Evolutionary conservation across 352 stramenopile genomes (phyloP).

Genomic region (Globisporangium perplexum): DNA sequence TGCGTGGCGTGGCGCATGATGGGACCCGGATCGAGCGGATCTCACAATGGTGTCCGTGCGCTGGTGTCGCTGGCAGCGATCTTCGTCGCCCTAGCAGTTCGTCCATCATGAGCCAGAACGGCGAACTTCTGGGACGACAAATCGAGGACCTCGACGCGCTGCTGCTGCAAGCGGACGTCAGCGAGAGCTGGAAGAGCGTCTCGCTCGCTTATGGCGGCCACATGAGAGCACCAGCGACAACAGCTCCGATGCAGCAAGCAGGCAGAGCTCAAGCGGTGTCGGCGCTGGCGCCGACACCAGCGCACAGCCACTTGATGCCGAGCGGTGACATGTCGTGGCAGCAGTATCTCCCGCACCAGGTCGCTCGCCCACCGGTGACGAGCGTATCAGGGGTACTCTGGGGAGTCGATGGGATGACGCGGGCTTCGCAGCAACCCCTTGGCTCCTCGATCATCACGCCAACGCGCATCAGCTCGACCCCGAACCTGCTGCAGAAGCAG

Average conservation of each 20-base stretch:
- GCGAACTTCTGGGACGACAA: too few species aligned
- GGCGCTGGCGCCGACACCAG: too few species aligned
- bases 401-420: constrained; percentile 16
- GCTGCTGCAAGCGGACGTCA: constrained; percentile 53
- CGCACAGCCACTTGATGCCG: too few species aligned
- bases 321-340: too few species aligned
- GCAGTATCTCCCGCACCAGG: constrained; percentile 12
- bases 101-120: too few species aligned
- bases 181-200: constrained; percentile 69
- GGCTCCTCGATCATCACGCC: constrained; percentile 19
- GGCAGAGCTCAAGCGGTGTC: not conserved
- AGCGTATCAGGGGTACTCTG: constrained; percentile 39
- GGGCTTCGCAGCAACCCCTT: constrained; percentile 17
- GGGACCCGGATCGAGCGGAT: too few species aligned
- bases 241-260: not conserved
- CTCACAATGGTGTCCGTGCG: too few species aligned
- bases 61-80: too few species aligned
- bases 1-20: too few species aligned
- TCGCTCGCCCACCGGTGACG: constrained; percentile 34
- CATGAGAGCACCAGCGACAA: constrained; percentile 10
- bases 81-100: too few species aligned
- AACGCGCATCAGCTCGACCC: constrained; percentile 5
- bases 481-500: constrained; percentile 1
- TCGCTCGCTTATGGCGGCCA: constrained; percentile 62
- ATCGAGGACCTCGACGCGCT: constrained; percentile 75